Evolutionary conservation across 1,284 basidiomycete genomes (phyloP).

Genomic region (Irpex lacteus): DNA sequence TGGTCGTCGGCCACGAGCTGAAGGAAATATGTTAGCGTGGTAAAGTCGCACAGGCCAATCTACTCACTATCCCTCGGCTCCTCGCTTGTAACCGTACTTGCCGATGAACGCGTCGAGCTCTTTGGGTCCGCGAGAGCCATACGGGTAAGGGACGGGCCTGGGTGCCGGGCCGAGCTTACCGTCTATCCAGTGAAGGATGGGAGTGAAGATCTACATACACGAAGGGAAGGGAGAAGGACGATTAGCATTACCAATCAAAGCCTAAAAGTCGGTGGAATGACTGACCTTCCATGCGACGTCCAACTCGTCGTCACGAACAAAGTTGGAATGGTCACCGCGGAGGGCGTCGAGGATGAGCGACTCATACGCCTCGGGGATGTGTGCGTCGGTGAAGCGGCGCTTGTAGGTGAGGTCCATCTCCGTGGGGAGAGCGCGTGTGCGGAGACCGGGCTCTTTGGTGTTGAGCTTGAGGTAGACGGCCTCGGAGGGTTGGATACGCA

Average conservation of each 20-base stretch:
- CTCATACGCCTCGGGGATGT: conserved; percentile 95
- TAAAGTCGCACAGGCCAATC: background rate
- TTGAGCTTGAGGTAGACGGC: conserved; percentile 96
- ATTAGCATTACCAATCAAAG: background rate
- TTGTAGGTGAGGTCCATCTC: conserved; percentile 99
- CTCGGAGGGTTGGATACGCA: conserved; percentile 93
- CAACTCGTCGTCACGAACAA: conserved; percentile 93
- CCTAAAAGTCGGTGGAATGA: conserved; percentile 2
- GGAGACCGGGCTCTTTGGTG: conserved; percentile 87
- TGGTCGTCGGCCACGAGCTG: conserved; percentile 52
- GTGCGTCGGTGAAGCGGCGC: conserved; percentile 82
- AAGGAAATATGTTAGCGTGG: no score
- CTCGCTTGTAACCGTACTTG: conserved; percentile 79
- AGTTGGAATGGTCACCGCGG: conserved; percentile 88
- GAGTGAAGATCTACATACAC: conserved; percentile 80
- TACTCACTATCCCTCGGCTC: conserved; percentile 71
- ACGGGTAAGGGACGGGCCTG: conserved; percentile 77
- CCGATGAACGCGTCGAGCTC: conserved; percentile 75
- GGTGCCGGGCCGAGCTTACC: conserved; percentile 63
- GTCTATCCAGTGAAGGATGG: conserved; percentile 93
- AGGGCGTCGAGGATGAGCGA: conserved; percentile 88
- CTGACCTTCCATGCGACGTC: conserved; percentile 92
- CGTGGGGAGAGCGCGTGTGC: conserved; percentile 86
- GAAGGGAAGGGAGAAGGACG: background rate
- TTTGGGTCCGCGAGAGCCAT: conserved; percentile 92